Base-by-base conservation (phyloP, 2,329 filamentous ascomycete species). In the Fusarium aywerte region DNA sequence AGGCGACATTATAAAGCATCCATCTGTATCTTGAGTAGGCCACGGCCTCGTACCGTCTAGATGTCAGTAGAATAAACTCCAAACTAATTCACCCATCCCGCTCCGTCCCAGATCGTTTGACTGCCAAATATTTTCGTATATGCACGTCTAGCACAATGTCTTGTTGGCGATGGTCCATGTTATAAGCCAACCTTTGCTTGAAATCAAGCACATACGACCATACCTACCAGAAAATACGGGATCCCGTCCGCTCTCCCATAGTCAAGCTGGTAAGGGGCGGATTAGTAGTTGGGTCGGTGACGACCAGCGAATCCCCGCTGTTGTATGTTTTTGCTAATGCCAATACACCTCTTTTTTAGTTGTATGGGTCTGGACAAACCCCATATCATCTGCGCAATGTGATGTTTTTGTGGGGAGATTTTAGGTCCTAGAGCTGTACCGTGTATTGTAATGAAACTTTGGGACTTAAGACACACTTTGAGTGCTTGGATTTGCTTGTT, bases 191-290 rank as follows among this genome's bases (percentile, higher is more conserved):
- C 9, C 10, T 25, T 43, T n/a, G 12, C 3, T 13, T 1, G 4
- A 3, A 15, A 5, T 8, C 13, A 15, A 43, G 40, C 40, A 43
- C 40, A 43, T 43, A 43, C 40, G 40, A 43, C 40, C 40, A 43
- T 43, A 43, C 40, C 40, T 43, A 43, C 27, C 40, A 43, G 40
- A 43, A 27, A 43, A 43, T 27, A 29, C 40, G 40, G 40, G 40
- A 43, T 43, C 40, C 40, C 40, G 40, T 43, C 40, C 40, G 40
- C 40, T 43, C 40, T 43, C 40, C 40, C 40, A 29, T 43, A 43
- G 40, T 29, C 27, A 43, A 43, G 40, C 40, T 43, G 40, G 25
- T 43, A 43, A 43, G 40, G 25, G 40, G 40, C 40, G 40, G 40
- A 43, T 43, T 29, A 43, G 40, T 29, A 43, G 40, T 43, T 43